Base-by-base conservation (phyloP, 257 asterid genomes). In the Plantago ovata region DNA sequence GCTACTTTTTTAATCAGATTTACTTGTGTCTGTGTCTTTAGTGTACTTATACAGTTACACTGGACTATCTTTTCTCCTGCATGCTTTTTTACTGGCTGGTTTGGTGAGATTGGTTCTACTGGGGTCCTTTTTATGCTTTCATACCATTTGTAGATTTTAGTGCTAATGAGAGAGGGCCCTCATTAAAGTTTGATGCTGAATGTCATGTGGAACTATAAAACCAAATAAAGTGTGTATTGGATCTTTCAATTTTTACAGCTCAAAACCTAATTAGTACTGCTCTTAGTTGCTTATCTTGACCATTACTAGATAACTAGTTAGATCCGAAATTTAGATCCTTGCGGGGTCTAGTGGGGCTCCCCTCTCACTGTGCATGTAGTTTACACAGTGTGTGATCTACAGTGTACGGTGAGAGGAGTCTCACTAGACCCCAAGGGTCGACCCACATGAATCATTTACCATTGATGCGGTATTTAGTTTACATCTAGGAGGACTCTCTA, bases 291-390 rank as follows among this genome's bases (percentile, higher is more conserved):
- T 56, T 61, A 49, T 39, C 60, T 68, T 63, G 56, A 65, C 73
- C 42, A 43, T 54, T 71, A 28, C 36, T 28, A 61, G 87, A 84
- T 85, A n/a, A n/a, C n/a, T n/a, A n/a, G n/a, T n/a, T n/a, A n/a
- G n/a, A n/a, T n/a, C n/a, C n/a, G n/a, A n/a, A n/a, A n/a, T n/a
- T n/a, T n/a, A n/a, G n/a, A n/a, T n/a, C n/a, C n/a, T n/a, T n/a
- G n/a, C n/a, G n/a, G n/a, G n/a, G n/a, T n/a, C n/a, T n/a, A n/a
- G n/a, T n/a, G n/a, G n/a, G n/a, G n/a, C n/a, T n/a, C n/a, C n/a
- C n/a, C n/a, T n/a, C n/a, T n/a, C n/a, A n/a, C n/a, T n/a, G n/a
- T n/a, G n/a, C n/a, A n/a, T n/a, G n/a, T n/a, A n/a, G n/a, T n/a
- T n/a, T n/a, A n/a, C n/a, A n/a, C n/a, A n/a, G n/a, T n/a, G n/a